Conservation (phyloP, 2,329 filamentous ascomycete species). For the Colletotrichum musicola region DNA sequence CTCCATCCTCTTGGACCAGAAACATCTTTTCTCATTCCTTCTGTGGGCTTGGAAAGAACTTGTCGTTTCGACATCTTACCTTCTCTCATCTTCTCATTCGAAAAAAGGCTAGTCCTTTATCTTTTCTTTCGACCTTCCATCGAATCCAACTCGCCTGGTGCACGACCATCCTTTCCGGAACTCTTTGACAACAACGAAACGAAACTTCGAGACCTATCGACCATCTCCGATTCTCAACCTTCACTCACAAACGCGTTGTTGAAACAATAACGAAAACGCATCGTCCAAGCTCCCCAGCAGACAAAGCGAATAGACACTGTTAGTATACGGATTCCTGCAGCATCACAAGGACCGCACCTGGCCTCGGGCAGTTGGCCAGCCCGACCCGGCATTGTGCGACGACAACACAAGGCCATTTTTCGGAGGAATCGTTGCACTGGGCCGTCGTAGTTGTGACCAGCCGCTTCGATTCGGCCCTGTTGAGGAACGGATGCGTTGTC, state of each 20-base stretch:
- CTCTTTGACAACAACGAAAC: constrained; percentile 28
- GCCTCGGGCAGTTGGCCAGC: constrained; percentile 3
- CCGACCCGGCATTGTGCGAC: constrained; percentile 28
- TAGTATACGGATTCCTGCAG: constrained; percentile 27
- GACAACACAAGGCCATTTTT: constrained; percentile 34
- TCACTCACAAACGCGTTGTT: constrained; percentile 32
- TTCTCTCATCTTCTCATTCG: constrained; percentile 44
- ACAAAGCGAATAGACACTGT: constrained; percentile 39
- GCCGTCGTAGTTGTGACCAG: constrained; percentile 22
- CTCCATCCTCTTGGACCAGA: constrained; percentile 38
- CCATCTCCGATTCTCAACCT: constrained; percentile 31
- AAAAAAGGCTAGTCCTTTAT: constrained; percentile 52
- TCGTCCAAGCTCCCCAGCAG: constrained; percentile 31
- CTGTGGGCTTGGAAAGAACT: constrained; percentile 38
- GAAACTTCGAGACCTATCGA: constrained; percentile 37
- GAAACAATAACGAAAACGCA: constrained; percentile 15
- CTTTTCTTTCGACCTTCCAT: constrained; percentile 45
- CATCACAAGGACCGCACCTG: constrained; percentile 16
- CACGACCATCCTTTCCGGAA: constrained; percentile 40
- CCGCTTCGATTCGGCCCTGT: constrained; percentile 36
- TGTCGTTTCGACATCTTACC: constrained; percentile 41
- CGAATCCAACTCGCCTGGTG: constrained; percentile 44
- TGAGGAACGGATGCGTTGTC: constrained; percentile 33
- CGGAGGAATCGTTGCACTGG: constrained; percentile 22
- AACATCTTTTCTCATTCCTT: constrained; percentile 40